Conservation (phyloP, 352 stramenopile genomes). For the Plasmopara viticola region DNA sequence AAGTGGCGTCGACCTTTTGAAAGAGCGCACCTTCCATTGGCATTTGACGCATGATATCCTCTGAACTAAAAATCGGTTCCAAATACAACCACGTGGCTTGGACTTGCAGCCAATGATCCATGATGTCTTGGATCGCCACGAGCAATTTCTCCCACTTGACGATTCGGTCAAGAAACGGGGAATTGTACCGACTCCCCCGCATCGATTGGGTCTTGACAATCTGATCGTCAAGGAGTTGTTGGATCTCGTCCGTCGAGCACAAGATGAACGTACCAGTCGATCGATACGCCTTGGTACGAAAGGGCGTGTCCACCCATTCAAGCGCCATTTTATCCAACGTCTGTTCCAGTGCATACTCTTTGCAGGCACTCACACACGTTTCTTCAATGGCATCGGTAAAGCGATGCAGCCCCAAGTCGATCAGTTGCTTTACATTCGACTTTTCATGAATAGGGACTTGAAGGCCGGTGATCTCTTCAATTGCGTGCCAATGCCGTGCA, state of each 20-base stretch:
- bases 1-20: slow-evolving; percentile 83
- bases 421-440: slow-evolving; percentile 88
- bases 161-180: slow-evolving; percentile 87
- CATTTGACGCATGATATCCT: slow-evolving; percentile 93
- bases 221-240: slow-evolving; percentile 92
- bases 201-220: slow-evolving; percentile 95
- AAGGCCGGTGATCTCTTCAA: slow-evolving; percentile 81
- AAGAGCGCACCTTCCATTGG: slow-evolving; percentile 84
- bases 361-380: slow-evolving; percentile 90
- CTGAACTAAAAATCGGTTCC: slow-evolving; percentile 90
- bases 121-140: slow-evolving; percentile 87
- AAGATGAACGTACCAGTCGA: slow-evolving; percentile 90
- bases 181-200: slow-evolving; percentile 90
- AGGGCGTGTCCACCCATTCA: slow-evolving; percentile 90
- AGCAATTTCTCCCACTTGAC: slow-evolving; percentile 88
- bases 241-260: slow-evolving; percentile 85
- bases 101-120: slow-evolving; percentile 93
- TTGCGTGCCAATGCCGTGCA: slow-evolving; percentile 90
- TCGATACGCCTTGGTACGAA: slow-evolving; percentile 92
- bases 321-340: slow-evolving; percentile 90
- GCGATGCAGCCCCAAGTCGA: slow-evolving; percentile 81
- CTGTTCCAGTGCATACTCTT: slow-evolving; percentile 92
- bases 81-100: slow-evolving; percentile 92
- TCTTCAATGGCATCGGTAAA: slow-evolving; percentile 88
- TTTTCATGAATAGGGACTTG: slow-evolving; percentile 86